phyloP scores from a whole-genome alignment of 495 filamentous ascomycete genomes.

The Darksidea phi region DNA sequence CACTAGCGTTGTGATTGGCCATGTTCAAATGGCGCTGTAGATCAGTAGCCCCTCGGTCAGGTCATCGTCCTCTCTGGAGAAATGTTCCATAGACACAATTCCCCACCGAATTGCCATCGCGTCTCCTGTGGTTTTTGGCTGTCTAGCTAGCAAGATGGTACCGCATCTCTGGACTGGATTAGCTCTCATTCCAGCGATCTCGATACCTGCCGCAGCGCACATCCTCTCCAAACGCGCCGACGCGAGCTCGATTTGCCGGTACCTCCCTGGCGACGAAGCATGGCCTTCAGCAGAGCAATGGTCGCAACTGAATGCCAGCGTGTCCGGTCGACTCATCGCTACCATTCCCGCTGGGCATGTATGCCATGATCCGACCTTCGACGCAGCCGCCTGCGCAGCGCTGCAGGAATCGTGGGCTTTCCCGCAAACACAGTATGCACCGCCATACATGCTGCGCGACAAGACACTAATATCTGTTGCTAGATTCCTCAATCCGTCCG shows the following conservation, averaged over 20 bases:
- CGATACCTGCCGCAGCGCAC: background rate
- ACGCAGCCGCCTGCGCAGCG: constrained; percentile 10
- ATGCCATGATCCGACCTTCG: constrained; percentile 18
- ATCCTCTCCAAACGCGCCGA: background rate
- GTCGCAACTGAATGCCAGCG: constrained; percentile 11
- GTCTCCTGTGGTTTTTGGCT: too few species aligned
- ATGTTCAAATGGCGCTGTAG: too few species aligned
- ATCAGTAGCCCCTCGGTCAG: too few species aligned
- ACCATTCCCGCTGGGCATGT: constrained; percentile 13
- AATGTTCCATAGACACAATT: too few species aligned
- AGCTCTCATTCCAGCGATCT: background rate
- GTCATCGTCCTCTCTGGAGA: too few species aligned
- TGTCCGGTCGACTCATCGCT: constrained; percentile 22
- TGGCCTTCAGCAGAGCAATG: constrained; percentile 16
- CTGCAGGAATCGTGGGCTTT: constrained; percentile 2
- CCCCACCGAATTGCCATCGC: too few species aligned
- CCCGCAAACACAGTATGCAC: constrained; percentile 7
- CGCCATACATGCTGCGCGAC: background rate
- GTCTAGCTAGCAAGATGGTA: background rate
- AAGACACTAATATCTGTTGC: too few species aligned
- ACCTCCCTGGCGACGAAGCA: constrained; percentile 12
- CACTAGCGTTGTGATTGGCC: too few species aligned
- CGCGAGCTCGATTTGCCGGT: constrained; percentile 1
- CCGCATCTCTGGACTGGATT: background rate
- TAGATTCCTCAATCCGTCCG: constrained; percentile 35